phyloP scores from a whole-genome alignment of 805 yeast species.

The Saccharomycopsis microspora region DNA sequence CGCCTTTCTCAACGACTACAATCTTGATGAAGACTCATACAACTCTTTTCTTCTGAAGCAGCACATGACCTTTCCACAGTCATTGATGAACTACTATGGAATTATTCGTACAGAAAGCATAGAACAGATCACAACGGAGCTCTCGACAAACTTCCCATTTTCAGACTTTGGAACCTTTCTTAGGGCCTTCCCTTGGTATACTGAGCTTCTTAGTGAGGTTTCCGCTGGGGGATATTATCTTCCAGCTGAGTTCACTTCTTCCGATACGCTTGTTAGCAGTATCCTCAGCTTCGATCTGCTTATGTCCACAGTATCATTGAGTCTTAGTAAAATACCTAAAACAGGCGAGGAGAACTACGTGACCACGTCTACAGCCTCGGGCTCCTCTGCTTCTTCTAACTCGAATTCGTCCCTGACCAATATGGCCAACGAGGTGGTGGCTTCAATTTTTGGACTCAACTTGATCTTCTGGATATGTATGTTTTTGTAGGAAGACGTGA shows the following conservation, averaged over 20 bases:
- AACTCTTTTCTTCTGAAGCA: slow-evolving; percentile 21
- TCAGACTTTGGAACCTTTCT: slow-evolving; percentile 23
- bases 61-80: slow-evolving; percentile 21
- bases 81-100: slow-evolving; percentile 23
- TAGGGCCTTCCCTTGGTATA: slow-evolving; percentile 26
- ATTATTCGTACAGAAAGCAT: slow-evolving; percentile 17
- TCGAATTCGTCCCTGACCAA: neutral
- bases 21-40: slow-evolving; percentile 18
- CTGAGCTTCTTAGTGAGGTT: slow-evolving; percentile 19
- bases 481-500: no score
- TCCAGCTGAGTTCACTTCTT: slow-evolving; percentile 21
- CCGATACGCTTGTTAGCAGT: slow-evolving; percentile 4
- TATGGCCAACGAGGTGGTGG: no score
- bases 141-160: slow-evolving; percentile 23
- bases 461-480: no score
- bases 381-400: neutral
- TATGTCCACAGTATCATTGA: neutral
- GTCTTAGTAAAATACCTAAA: no score
- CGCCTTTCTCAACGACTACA: slow-evolving; percentile 21
- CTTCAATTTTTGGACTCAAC: no score
- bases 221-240: slow-evolving; percentile 20
- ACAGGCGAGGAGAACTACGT: no score
- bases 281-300: neutral
- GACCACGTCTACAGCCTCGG: neutral
- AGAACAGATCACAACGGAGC: slow-evolving; percentile 19